Percentiles rank a stretch among this genome's conserved stretches.
These are phyloP conservation scores for Scopulariopsis brevicaulis DNA, from an alignment of 2,329 filamentous ascomycete genomes.

Conservation along the genomic window DNA sequence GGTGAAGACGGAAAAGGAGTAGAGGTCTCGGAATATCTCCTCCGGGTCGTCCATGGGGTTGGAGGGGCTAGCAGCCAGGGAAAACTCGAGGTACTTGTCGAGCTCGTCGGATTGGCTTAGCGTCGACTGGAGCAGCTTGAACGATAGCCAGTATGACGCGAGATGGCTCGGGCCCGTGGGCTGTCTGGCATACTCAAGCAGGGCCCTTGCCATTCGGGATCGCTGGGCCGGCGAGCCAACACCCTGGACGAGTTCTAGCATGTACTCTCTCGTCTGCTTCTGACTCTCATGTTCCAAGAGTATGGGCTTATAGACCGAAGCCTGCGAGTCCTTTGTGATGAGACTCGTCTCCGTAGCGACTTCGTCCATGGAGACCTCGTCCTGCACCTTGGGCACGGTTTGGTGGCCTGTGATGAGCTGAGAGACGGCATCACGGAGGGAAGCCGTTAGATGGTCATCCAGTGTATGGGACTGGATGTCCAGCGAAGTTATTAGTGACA, in stretches of 20 bases:
- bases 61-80: background rate
- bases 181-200: conserved; percentile 52
- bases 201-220: conserved; percentile 48
- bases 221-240: conserved; percentile 47
- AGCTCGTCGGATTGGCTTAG: conserved; percentile 39
- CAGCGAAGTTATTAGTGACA: conserved; percentile 52
- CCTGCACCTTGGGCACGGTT: conserved; percentile 5
- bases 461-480: conserved; percentile 55
- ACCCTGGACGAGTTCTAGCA: conserved; percentile 45
- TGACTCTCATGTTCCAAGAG: conserved; percentile 57
- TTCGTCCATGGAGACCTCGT: background rate
- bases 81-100: conserved; percentile 54
- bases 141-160: conserved; percentile 70
- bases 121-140: conserved; percentile 55
- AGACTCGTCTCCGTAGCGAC: background rate
- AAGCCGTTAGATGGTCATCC: conserved; percentile 53
- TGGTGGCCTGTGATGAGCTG: conserved; percentile 2
- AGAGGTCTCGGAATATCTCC: conserved; percentile 50
- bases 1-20: conserved; percentile 53
- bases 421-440: conserved; percentile 64
- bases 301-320: conserved; percentile 42
- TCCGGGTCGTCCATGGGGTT: conserved; percentile 26
- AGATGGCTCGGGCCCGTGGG: conserved; percentile 47
- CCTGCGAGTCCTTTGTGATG: background rate
- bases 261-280: conserved; percentile 42